Evolutionary conservation across 176 grass and related monocot species (phyloP).

Genomic region (Panicum miliaceum): DNA sequence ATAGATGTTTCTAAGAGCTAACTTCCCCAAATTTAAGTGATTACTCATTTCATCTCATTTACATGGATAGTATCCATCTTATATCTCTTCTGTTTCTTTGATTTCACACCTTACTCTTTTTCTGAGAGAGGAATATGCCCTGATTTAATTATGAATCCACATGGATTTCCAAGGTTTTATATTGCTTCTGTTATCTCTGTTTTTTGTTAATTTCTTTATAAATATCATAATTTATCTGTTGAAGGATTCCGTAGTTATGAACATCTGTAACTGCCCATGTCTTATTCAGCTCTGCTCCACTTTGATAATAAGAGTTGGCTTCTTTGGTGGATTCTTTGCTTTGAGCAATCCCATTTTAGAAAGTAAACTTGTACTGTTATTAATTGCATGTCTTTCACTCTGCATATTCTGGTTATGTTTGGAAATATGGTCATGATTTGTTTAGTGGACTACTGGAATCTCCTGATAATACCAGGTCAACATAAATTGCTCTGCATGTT

Average conservation of each 20-base stretch:
- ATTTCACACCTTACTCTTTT: constrained; percentile 37
- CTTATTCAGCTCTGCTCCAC: background rate
- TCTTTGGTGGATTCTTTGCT: background rate
- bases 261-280: background rate
- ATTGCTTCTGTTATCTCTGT: constrained; percentile 24
- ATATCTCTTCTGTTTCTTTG: constrained; percentile 7
- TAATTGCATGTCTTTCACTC: background rate
- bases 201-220: constrained; percentile 36
- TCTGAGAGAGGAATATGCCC: constrained; percentile 87
- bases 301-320: too few species aligned
- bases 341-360: background rate
- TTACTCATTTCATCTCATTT: too few species aligned
- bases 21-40: background rate
- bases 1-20: too few species aligned
- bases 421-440: background rate
- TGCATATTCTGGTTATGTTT: background rate
- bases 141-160: constrained; percentile 98
- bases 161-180: constrained; percentile 91
- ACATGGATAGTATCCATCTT: too few species aligned
- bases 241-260: too few species aligned
- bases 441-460: background rate
- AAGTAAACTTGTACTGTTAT: background rate
- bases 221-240: background rate
- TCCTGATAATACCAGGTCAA: background rate
- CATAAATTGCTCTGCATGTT: background rate